phyloP scores from a whole-genome alignment of 2,329 filamentous ascomycete species.

The Alternaria solani region DNA sequence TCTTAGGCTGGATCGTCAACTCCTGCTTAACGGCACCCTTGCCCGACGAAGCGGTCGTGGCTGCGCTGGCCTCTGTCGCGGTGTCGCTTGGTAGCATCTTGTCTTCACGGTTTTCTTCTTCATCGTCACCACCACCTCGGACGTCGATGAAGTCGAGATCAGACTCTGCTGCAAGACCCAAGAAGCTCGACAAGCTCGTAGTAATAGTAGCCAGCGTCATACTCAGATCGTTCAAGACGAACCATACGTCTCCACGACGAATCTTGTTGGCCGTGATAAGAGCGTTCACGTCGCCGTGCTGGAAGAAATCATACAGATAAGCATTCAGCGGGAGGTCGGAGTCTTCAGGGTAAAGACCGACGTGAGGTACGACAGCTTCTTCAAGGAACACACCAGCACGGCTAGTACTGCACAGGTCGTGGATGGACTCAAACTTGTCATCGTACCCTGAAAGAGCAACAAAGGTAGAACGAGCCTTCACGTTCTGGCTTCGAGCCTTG shows the following conservation, averaged over 20 bases:
- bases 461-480: slow-evolving; percentile 70
- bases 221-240: slow-evolving; percentile 72
- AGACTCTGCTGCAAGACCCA: slow-evolving; percentile 58
- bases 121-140: slow-evolving; percentile 60
- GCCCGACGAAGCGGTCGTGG: slow-evolving; percentile 31
- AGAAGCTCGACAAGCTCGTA: slow-evolving; percentile 67
- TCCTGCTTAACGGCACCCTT: slow-evolving; percentile 38
- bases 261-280: slow-evolving; percentile 72
- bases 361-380: slow-evolving; percentile 73
- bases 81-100: slow-evolving; percentile 41
- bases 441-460: slow-evolving; percentile 73
- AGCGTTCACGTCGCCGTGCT: slow-evolving; percentile 70
- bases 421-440: slow-evolving; percentile 70
- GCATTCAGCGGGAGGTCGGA: slow-evolving; percentile 66
- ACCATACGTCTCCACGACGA: slow-evolving; percentile 74
- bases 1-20: slow-evolving; percentile 48
- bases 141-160: slow-evolving; percentile 62
- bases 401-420: slow-evolving; percentile 71
- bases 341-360: slow-evolving; percentile 68
- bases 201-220: slow-evolving; percentile 75
- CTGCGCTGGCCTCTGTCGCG: slow-evolving; percentile 24
- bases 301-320: slow-evolving; percentile 79
- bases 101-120: slow-evolving; percentile 57
- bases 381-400: slow-evolving; percentile 78
- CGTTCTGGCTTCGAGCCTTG: slow-evolving; percentile 38